phyloP scores from a whole-genome alignment of 441 rosid genomes.

The Corymbia calophylla region DNA sequence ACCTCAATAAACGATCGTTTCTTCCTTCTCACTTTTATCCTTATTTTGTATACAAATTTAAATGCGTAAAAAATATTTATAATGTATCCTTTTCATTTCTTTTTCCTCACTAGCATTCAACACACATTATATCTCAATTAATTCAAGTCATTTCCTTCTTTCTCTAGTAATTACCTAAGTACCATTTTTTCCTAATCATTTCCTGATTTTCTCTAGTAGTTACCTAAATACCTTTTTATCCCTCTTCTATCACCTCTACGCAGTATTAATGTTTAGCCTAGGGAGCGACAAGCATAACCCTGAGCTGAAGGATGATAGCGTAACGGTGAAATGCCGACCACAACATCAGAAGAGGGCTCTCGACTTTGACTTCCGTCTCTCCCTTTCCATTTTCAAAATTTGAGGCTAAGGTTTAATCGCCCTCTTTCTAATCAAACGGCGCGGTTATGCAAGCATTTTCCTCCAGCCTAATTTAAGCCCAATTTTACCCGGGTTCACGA shows the following conservation, averaged over 20 bases:
- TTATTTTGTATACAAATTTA: not conserved
- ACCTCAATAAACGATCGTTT: not conserved
- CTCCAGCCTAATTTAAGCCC: not conserved
- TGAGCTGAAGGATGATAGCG: too few relatives aligned
- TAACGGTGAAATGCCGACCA: not conserved
- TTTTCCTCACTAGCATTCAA: not conserved
- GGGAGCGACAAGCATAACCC: not conserved
- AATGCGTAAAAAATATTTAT: not conserved
- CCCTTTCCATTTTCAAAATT: not conserved
- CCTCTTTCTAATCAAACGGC: not conserved
- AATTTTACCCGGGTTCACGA: not conserved
- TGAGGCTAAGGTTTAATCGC: not conserved
- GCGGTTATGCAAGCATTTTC: not conserved
- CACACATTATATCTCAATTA: not conserved
- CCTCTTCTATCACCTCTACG: not conserved
- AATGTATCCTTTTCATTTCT: not conserved
- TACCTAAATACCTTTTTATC: not conserved
- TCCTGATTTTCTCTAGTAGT: not conserved
- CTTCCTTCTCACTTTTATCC: not conserved
- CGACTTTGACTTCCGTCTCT: not conserved
- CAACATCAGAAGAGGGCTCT: not conserved
- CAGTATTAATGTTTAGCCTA: not conserved
- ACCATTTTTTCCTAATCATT: rapidly evolving
- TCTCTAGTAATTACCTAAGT: not conserved
- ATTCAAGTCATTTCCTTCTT: not conserved